Percentiles rank a stretch among this genome's conserved stretches.
Evolutionary conservation across 2,329 filamentous ascomycete genomes (phyloP).

Genomic region (Cyphellophora attinorum): DNA sequence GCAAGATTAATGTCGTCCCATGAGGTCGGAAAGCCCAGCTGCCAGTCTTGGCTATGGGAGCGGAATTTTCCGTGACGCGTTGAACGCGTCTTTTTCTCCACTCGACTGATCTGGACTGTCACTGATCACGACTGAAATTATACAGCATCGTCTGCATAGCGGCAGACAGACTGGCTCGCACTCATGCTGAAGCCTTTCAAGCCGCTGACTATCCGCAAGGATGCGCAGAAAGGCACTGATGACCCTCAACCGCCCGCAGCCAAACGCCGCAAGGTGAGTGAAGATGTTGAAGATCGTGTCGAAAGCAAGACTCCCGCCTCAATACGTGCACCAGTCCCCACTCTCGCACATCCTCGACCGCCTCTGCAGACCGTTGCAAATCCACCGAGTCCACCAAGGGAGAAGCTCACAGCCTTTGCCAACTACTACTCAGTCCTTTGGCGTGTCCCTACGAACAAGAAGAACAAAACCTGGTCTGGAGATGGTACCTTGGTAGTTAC

Average conservation of each 20-base stretch:
- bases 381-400: slow-evolving; percentile 24
- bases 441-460: slow-evolving; percentile 62
- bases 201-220: slow-evolving; percentile 32
- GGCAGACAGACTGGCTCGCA: not conserved
- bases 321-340: slow-evolving; percentile 1
- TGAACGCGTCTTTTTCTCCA: no score
- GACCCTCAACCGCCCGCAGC: slow-evolving; percentile 17
- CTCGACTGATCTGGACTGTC: no score
- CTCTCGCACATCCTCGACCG: not conserved
- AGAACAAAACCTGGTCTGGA: slow-evolving; percentile 70
- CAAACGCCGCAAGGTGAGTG: slow-evolving; percentile 28
- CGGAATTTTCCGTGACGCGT: no score
- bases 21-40: no score
- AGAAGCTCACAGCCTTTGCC: slow-evolving; percentile 7
- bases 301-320: slow-evolving; percentile 5
- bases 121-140: no score
- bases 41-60: no score
- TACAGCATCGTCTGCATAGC: no score
- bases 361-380: slow-evolving; percentile 18
- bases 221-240: slow-evolving; percentile 7
- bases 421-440: slow-evolving; percentile 25
- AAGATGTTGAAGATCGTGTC: slow-evolving; percentile 4
- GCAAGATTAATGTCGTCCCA: no score
- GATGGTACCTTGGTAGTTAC: slow-evolving; percentile 55
- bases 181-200: slow-evolving; percentile 39